Base-by-base conservation (phyloP, 192 early-diverging fungal species). In the Lobulomyces angularis region DNA sequence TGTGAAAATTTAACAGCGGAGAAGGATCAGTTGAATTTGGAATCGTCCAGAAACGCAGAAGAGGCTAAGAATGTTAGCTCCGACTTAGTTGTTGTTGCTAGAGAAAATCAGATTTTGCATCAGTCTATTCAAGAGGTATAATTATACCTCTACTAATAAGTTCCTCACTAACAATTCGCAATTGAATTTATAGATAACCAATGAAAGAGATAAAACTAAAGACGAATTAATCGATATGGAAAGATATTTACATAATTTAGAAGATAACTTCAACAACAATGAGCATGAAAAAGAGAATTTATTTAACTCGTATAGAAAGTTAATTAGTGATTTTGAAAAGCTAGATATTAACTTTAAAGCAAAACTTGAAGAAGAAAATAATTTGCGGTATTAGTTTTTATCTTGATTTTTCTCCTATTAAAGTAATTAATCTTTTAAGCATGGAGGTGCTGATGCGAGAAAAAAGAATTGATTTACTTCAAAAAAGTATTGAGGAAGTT, bases 401-500 rank as follows among this genome's bases (percentile, higher is more conserved):
- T 50, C 41, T 12, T 8, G 21, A 21, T 35, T 31, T 35, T 12
- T 44, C n/a, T 37, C 23, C 20, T 43, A 32, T 35, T 24, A 23
- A 2, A 14, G 11, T 37, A 11, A 11, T 20, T 31, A 36, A 31
- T n/a, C 46, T 12, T 43, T 39, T 37, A 44, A 60, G 56, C 45
- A 68, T 72, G 71, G 71, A 74, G 43, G 33, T 68, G 14, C 38
- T 68, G 1, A 26, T 72, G 36, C 35, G 62, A 11, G 71, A 74
- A 45, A 71, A 72, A 36, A 27, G 51, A 12, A 41, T 74, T 1
- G 49, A 36, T 33, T 48, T 60, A 31, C 45, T 73, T 0, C 65
- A 72, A 35, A 9, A 37, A 8, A 55, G 36, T 17, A 27, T 65
- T n/a, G 65, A 67, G 31, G 50, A 61, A 16, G 32, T 30, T n/a